Percentiles rank a stretch among this genome's conserved stretches.
phyloP scores from a whole-genome alignment of 2,329 filamentous ascomycete genomes.

The Podosphaera xanthii region DNA sequence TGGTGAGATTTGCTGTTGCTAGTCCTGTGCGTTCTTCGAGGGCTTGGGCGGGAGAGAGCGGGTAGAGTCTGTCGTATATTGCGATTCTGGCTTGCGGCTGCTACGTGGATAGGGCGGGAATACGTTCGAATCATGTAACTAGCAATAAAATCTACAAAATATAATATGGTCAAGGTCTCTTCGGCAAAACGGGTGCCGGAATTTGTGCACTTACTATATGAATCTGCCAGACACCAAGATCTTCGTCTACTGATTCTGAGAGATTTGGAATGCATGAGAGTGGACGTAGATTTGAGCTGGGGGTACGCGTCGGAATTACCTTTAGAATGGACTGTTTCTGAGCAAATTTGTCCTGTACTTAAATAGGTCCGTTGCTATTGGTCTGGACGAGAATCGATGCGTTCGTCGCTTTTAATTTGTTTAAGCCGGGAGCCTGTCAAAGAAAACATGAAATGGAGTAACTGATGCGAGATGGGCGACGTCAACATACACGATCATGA shows the following conservation, averaged over 20 bases:
- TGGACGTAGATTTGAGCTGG: no score
- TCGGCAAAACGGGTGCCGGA: not conserved
- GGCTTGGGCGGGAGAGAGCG: not conserved
- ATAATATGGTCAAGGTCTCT: not conserved
- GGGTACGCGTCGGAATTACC: no score
- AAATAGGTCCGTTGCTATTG: no score
- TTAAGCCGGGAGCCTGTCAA: no score
- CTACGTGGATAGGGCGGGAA: not conserved
- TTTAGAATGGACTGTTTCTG: no score
- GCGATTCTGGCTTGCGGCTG: not conserved
- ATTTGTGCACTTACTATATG: conserved; percentile 10
- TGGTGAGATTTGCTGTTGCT: not conserved
- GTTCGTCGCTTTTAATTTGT: no score
- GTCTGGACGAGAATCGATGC: no score
- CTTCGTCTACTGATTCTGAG: not conserved
- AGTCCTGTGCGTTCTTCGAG: not conserved
- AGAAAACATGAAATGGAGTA: no score
- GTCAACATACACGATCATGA: no score
- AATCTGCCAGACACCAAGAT: conserved; percentile 14
- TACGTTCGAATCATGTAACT: conserved; percentile 9
- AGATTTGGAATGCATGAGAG: not conserved
- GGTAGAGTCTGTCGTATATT: not conserved
- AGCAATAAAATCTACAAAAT: conserved; percentile 13
- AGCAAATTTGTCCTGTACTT: no score
- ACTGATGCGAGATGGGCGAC: no score